Base-by-base conservation (phyloP, 1,284 basidiomycete species). In the Ceratobasidium sp. region DNA sequence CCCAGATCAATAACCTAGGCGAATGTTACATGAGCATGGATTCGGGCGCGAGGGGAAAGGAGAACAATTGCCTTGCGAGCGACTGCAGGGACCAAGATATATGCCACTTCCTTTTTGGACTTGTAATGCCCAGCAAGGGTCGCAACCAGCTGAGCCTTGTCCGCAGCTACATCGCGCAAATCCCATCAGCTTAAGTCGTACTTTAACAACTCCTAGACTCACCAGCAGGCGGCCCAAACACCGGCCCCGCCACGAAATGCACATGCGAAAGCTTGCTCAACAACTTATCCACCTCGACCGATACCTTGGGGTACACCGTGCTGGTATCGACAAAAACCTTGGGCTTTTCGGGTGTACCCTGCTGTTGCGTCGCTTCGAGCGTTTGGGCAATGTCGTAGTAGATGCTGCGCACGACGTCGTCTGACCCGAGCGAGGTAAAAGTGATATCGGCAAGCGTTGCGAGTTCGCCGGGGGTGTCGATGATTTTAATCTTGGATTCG, bases 301-400 rank as follows among this genome's bases (percentile, higher is more conserved):
- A 90, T 5, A 93, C 85, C 18, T 89, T 85, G 7, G 94, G 94
- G 83, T 92, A 94, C 78, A 93, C 92, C 4, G 94, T 96, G 84
- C 91, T 92, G 18, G 92, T 94, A 81, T 96, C 94, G 33, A 95
- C 92, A 80, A 95, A 94, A 76, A 94, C 93, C 84, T 91, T 94
- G 81, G 86, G 83, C 83, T 87, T 88, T 78, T 80, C 46, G 81
- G 68, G 62, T 18, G 60, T 46, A 3, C 71, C 59, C 23, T 38
- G n/a, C 52, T 50, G 55, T 52, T 55, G 52, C 4, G 55, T 77
- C 35, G 52, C 88, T 82, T 86, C 85, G 23, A 95, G 86, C 1
- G 88, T 88, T 54, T 88, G 85, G n/a, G 89, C 88, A 70, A 96
- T 90, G 71, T 89, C 83, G 60, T 87, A 85, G 83, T 93, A 96